Base-by-base conservation (phyloP, 2,329 filamentous ascomycete species). In the Trichoderma sp. region DNA sequence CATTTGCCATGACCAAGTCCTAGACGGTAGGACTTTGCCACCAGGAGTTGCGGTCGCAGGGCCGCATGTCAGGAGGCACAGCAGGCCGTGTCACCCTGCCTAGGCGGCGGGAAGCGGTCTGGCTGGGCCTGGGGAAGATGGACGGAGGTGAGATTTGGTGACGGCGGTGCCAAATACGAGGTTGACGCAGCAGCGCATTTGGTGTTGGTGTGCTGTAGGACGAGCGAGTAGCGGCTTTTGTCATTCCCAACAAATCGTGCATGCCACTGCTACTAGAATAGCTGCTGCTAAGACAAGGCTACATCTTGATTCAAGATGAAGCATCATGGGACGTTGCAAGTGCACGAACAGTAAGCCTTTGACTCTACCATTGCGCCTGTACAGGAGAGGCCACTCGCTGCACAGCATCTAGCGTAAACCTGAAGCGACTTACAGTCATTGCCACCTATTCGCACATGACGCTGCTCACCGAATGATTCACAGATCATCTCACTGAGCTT, bases 1-100 rank as follows among this genome's bases (percentile, higher is more conserved):
- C 19, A 43, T 8, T 43, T n/a, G 40, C 64, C n/a, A 16, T 37
- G 49, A 8, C 24, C 35, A 63, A 68, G 66, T 68, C 66, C 66
- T 68, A 68, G 58, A 63, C 21, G 58, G 62, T 67, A 70, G 68
- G 68, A 70, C 68, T 70, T 67, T 60, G 62, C 56, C 57, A 57
- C 68, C 52, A 47, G 37, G 33, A 66, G 33, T 56, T 40, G 53
- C 68, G 63, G 58, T 60, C 24, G 53, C 68, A 69, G 59, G 58
- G 59, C 53, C 52, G 57, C 56, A 56, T 56, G 62, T 70, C 68
- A 70, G 68, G 68, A 70, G 68, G 63, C 63, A 64, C 68, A 31
- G 33, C 68, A 58, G 33, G 53, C 53, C 61, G 68, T 70, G 68
- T 70, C 61, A 70, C 68, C 68, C 68, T 70, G 47, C 55, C 37